These are phyloP conservation scores for Vitis riparia DNA, from an alignment of 164 flowering plant genomes.

Conservation along the genomic window DNA sequence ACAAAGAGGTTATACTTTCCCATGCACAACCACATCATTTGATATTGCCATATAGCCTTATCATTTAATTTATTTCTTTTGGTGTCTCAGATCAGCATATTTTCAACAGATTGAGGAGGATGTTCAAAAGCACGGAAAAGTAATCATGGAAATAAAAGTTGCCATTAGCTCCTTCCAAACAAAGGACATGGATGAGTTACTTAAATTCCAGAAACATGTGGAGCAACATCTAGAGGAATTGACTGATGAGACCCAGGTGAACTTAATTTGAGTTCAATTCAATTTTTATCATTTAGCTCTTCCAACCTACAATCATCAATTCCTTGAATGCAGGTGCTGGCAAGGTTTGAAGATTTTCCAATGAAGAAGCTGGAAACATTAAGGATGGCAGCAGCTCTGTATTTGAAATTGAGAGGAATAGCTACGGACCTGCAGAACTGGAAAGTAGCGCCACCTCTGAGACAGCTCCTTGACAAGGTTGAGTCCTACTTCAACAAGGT, in stretches of 20 bases:
- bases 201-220: slow-evolving; percentile 63
- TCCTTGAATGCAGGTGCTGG: slow-evolving; percentile 44
- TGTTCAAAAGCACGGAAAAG: slow-evolving; percentile 46
- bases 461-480: slow-evolving; percentile 49
- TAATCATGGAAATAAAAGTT: slow-evolving; percentile 54
- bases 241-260: slow-evolving; percentile 77
- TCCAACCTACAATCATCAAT: not conserved
- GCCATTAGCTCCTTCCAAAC: slow-evolving; percentile 55
- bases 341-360: slow-evolving; percentile 79
- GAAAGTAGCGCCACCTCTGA: slow-evolving; percentile 56
- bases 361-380: slow-evolving; percentile 68
- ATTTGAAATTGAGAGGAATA: slow-evolving; percentile 47
- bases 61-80: not conserved
- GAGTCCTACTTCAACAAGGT: slow-evolving; percentile 76
- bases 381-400: slow-evolving; percentile 66
- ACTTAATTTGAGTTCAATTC: not conserved
- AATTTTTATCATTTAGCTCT: not conserved
- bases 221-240: slow-evolving; percentile 64
- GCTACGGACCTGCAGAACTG: slow-evolving; percentile 43
- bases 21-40: no score
- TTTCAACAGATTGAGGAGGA: slow-evolving; percentile 77
- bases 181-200: slow-evolving; percentile 64
- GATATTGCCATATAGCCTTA: not conserved
- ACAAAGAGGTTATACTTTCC: slow-evolving; percentile 57
- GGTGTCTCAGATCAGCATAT: slow-evolving; percentile 57